phyloP scores from a whole-genome alignment of 768 basidiomycete genomes.

The Psilocybe cyanescens region DNA sequence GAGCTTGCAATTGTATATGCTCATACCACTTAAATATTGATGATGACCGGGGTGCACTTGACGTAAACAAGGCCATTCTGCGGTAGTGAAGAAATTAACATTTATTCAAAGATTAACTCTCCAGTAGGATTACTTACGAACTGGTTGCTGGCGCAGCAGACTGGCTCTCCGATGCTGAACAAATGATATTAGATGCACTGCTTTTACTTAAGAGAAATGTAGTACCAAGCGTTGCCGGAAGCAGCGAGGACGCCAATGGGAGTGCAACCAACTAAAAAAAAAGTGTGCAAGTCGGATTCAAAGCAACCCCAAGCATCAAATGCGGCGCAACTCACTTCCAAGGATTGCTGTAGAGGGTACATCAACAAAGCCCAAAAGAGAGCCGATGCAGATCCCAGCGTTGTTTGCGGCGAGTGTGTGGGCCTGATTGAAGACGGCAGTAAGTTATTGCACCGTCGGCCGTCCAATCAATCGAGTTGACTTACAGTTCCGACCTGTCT shows the following conservation, averaged over 20 bases:
- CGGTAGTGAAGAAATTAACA: background rate
- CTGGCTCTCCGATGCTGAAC: slow-evolving; percentile 21
- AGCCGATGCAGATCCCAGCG: slow-evolving; percentile 7
- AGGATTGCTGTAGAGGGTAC: slow-evolving; percentile 11
- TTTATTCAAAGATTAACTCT: background rate
- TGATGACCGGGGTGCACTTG: slow-evolving; percentile 23
- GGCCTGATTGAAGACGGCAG: background rate
- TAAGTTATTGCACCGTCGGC: background rate
- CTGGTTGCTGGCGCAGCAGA: slow-evolving; percentile 24
- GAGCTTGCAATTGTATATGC: no score
- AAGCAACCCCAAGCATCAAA: background rate
- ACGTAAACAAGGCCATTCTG: slow-evolving; percentile 20
- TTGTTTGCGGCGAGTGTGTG: background rate
- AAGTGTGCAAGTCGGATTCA: background rate
- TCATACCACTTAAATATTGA: slow-evolving; percentile 17
- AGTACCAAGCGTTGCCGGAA: slow-evolving; percentile 19
- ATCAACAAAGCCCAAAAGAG: slow-evolving; percentile 6
- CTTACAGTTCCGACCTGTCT: slow-evolving; percentile 20
- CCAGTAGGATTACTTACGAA: slow-evolving; percentile 17
- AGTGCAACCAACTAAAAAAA: slow-evolving; percentile 19
- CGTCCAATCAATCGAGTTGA: background rate
- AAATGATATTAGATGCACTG: background rate
- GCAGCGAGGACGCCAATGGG: slow-evolving; percentile 19
- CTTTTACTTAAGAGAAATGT: background rate
- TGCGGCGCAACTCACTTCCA: slow-evolving; percentile 16